Evolutionary conservation across 164 flowering plant genomes (phyloP).

Genomic region (Stephania cephalantha): DNA sequence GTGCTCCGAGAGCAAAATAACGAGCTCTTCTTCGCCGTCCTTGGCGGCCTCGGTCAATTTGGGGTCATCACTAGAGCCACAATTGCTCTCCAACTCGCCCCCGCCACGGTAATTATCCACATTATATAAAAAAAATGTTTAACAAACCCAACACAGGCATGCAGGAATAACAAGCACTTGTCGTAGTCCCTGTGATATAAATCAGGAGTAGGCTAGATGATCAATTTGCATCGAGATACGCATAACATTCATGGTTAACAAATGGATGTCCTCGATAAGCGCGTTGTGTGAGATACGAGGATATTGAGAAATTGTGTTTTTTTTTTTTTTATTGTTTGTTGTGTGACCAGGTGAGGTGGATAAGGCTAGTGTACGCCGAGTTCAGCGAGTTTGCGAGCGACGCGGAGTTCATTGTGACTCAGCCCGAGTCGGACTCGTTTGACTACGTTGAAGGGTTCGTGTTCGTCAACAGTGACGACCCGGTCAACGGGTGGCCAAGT

Average conservation of each 20-base stretch:
- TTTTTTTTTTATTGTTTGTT: background rate
- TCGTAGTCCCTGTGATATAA: no score
- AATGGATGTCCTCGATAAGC: no score
- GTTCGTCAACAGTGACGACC: constrained; percentile 67
- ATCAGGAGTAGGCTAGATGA: no score
- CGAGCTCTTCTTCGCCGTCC: constrained; percentile 54
- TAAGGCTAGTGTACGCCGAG: constrained; percentile 68
- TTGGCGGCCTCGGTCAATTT: constrained; percentile 93
- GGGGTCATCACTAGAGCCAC: constrained; percentile 82
- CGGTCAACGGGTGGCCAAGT: constrained; percentile 62
- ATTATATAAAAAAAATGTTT: no score
- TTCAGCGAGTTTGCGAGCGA: constrained; percentile 61
- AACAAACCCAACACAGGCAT: no score
- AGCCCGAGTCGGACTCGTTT: constrained; percentile 37
- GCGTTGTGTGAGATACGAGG: no score
- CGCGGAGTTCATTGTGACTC: constrained; percentile 62
- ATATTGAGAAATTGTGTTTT: no score
- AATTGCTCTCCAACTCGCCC: constrained; percentile 53
- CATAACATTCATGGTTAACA: no score
- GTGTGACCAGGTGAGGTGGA: constrained; percentile 68
- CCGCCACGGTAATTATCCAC: constrained; percentile 48
- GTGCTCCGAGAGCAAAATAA: constrained; percentile 49
- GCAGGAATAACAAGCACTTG: no score
- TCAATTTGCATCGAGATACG: background rate
- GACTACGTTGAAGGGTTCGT: constrained; percentile 88